Evolutionary conservation across 2,329 filamentous ascomycete species (phyloP).

Genomic region (Cordyceps farinosa): DNA sequence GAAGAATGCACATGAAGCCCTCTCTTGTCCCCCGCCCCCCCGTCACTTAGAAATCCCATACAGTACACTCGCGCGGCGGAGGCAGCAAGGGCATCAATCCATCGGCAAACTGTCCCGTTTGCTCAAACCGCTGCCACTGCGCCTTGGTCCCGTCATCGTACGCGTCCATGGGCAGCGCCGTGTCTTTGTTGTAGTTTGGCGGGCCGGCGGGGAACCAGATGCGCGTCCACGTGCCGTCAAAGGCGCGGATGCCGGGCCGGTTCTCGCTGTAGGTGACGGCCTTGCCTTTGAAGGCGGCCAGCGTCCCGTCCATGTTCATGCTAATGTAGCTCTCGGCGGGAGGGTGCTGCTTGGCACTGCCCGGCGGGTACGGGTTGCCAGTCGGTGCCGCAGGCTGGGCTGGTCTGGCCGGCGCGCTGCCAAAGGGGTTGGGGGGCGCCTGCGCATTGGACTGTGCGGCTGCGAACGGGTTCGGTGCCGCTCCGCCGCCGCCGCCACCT

Average conservation of each 20-base stretch:
- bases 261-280: constrained; percentile 54
- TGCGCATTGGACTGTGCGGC: background rate
- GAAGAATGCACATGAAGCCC: background rate
- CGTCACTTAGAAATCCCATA: constrained; percentile 62
- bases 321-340: constrained; percentile 42
- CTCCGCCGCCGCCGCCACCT: background rate
- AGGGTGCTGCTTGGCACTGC: constrained; percentile 43
- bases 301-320: constrained; percentile 39
- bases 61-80: constrained; percentile 71
- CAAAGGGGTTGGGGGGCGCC: constrained; percentile 26
- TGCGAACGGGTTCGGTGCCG: constrained; percentile 11
- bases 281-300: constrained; percentile 61
- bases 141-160: constrained; percentile 60
- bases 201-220: constrained; percentile 74
- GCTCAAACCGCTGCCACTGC: constrained; percentile 62
- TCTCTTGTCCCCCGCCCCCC: no score
- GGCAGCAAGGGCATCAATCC: constrained; percentile 73
- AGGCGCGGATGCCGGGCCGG: constrained; percentile 46
- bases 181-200: constrained; percentile 59
- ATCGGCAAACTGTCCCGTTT: constrained; percentile 64
- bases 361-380: constrained; percentile 42
- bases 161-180: constrained; percentile 52
- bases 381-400: constrained; percentile 20
- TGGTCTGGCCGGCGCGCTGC: constrained; percentile 14
- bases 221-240: constrained; percentile 55